Evolutionary conservation across 768 basidiomycete genomes (phyloP), one percentile per base, ranked within the genome.

Genomic region (Mycena pura): DNA sequence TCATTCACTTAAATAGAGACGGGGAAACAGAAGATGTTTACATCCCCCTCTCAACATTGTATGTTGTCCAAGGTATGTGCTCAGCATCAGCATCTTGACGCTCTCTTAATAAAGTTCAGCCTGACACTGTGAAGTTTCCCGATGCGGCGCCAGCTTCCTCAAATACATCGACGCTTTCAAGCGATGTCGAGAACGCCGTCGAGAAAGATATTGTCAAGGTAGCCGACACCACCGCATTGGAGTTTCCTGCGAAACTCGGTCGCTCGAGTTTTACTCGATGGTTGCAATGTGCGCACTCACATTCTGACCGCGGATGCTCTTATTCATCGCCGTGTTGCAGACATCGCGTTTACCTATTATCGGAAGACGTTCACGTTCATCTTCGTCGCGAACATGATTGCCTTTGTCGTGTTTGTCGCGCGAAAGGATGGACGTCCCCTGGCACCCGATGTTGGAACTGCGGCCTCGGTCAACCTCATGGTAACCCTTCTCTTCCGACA

Each of bases 281-380:
- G 68, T 22, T 69, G 17, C 36, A 63, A 29, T 56, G 68, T 69
- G 36, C 31, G 43, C 21, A 32, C 22, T 28, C 27, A 15, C 14
- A 19, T 22, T 38, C 32, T 24, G 2, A 13, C 15, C n/a, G 1
- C 6, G n/a, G n/a, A n/a, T 27, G 36, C 32, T 36, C 39, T 36
- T 3, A 56, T 28, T 60, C 25, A 55, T 58, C 31, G n/a, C 48
- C 24, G 32, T 43, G 3, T 57, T 79, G 68, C 72, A 78, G 17
- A 70, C 76, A 40, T 57, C n/a, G 62, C 56, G 14, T 63, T 63
- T 11, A 34, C 62, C 6, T 63, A 63, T 46, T 87, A 87, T 68
- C 77, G 86, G 54, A 77, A 82, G 60, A 77, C 85, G 1, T 87
- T 87, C 73, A 77, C 79, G 11, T 69, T 86, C 36, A 79, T 85